phyloP scores from a whole-genome alignment of 2,329 filamentous ascomycete genomes.

The Microsporum audouinii region DNA sequence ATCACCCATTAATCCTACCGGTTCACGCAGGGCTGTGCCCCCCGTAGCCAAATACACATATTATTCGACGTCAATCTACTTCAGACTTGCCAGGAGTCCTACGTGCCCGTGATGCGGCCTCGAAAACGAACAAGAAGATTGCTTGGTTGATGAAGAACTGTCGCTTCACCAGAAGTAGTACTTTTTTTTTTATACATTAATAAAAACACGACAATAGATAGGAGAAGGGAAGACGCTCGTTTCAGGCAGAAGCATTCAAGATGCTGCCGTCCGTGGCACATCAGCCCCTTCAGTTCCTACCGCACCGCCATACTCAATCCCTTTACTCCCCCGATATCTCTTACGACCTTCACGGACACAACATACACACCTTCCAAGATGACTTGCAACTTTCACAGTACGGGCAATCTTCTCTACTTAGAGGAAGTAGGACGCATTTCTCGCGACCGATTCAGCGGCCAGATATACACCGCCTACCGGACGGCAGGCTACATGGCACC shows the following conservation, averaged over 20 bases:
- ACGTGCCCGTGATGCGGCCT: conserved; percentile 33
- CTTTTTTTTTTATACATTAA: background rate
- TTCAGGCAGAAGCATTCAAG: conserved; percentile 15
- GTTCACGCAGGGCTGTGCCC: background rate
- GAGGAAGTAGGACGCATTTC: conserved; percentile 23
- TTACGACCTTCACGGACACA: conserved; percentile 23
- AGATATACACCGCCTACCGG: conserved; percentile 21
- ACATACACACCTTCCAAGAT: conserved; percentile 19
- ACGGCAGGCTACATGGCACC: conserved; percentile 16
- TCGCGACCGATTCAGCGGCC: conserved; percentile 32
- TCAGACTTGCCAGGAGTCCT: background rate
- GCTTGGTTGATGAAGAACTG: conserved; percentile 25
- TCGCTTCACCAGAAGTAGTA: background rate
- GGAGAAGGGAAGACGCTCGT: background rate
- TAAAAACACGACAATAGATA: background rate
- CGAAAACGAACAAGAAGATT: conserved; percentile 34
- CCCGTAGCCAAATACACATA: background rate
- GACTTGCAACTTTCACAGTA: conserved; percentile 6
- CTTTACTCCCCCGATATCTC: conserved; percentile 22
- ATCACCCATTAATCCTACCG: background rate
- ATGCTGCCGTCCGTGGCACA: conserved; percentile 41
- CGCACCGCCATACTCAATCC: conserved; percentile 27
- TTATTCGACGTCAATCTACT: background rate
- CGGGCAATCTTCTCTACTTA: conserved; percentile 16
- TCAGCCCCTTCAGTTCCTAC: conserved; percentile 31